These are phyloP conservation scores for Erigeron philadelphicus DNA, from an alignment of 140 eudicot species.

Conservation along the genomic window DNA sequence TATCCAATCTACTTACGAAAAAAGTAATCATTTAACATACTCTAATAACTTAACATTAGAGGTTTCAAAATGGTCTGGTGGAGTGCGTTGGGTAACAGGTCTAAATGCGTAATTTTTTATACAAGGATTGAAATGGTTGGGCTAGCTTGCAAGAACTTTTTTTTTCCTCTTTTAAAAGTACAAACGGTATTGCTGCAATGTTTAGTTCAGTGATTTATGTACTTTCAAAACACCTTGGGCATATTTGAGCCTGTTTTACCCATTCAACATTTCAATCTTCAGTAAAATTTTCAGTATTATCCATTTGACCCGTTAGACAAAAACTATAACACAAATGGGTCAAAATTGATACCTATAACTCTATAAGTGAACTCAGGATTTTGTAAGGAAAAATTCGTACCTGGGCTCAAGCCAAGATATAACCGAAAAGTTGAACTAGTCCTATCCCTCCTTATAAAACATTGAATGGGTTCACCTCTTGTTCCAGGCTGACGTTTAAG, in stretches of 20 bases:
- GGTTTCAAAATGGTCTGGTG: background rate
- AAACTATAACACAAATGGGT: background rate
- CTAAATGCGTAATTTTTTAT: background rate
- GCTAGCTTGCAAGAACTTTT: background rate
- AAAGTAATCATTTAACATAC: background rate
- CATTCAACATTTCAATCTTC: background rate
- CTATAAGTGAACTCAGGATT: background rate
- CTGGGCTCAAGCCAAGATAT: conserved; percentile 54
- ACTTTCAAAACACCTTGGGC: background rate
- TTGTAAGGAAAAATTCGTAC: conserved; percentile 6
- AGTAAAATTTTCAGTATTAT: background rate
- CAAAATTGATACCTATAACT: background rate
- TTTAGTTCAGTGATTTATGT: background rate
- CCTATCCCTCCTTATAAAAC: conserved; percentile 55
- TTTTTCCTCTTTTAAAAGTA: background rate
- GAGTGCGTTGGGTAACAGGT: background rate
- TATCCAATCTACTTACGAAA: background rate
- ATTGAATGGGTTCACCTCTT: conserved; percentile 54
- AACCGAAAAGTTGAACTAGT: conserved; percentile 35
- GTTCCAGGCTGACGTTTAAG: conserved; percentile 41
- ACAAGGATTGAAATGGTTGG: background rate
- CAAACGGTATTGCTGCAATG: background rate
- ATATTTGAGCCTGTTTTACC: background rate
- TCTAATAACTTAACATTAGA: background rate
- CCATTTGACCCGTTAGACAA: background rate